Evolutionary conservation across 352 stramenopile genomes (phyloP).

Genomic region (Blastocystis sp.): DNA sequence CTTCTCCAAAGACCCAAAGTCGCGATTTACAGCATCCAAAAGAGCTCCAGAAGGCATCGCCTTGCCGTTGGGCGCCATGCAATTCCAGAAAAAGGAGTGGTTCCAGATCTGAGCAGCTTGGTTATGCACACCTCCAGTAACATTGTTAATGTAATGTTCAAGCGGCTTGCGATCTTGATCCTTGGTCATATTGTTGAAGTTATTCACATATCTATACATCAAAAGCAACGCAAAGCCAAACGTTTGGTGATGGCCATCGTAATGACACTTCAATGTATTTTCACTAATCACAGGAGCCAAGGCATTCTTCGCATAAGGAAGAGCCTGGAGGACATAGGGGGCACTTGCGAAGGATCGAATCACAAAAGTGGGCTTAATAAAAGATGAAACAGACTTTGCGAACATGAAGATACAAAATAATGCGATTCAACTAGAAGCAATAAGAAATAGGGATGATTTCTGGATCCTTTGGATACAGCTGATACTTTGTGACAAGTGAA

Average conservation of each 20-base stretch:
- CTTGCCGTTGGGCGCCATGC: conserved; percentile 74
- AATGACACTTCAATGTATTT: conserved; percentile 81
- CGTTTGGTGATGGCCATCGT: conserved; percentile 82
- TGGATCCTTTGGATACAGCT: neutral
- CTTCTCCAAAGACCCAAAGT: conserved; percentile 81
- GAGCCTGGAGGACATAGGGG: conserved; percentile 66
- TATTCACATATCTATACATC: conserved; percentile 72
- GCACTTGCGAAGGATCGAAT: conserved; percentile 26
- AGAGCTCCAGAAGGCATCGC: conserved; percentile 73
- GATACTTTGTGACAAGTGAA: neutral
- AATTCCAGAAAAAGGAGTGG: conserved; percentile 82
- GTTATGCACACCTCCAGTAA: conserved; percentile 67
- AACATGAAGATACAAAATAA: neutral
- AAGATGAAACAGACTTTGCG: neutral
- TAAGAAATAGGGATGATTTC: neutral
- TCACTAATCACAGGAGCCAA: conserved; percentile 80
- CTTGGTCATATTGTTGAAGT: conserved; percentile 66
- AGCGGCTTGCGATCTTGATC: conserved; percentile 61
- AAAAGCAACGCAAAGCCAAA: conserved; percentile 54
- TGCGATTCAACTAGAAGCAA: neutral
- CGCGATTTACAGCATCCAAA: conserved; percentile 75
- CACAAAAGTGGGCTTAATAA: neutral
- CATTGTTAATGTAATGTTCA: conserved; percentile 63
- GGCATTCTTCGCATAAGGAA: conserved; percentile 77
- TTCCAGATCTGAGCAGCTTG: conserved; percentile 68